These are phyloP conservation scores for Amphibolis antarctica DNA, from an alignment of 106 monocot species.

Conservation along the genomic window DNA sequence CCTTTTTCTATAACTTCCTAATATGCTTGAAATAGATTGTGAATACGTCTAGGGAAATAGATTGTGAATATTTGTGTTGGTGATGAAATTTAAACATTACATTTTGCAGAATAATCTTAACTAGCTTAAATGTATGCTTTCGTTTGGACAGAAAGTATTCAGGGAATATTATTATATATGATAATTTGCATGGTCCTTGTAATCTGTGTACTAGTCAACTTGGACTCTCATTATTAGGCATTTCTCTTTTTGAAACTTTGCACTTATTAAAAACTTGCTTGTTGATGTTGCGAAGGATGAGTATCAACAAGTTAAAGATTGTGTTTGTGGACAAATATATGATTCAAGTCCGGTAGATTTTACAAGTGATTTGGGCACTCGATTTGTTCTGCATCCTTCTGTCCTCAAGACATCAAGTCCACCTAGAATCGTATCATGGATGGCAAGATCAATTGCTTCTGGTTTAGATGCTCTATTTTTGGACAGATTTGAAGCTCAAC, in stretches of 20 bases:
- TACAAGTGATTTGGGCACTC: slow-evolving; percentile 61
- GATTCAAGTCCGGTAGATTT: slow-evolving; percentile 88
- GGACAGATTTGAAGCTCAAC: slow-evolving; percentile 63
- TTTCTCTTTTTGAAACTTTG: not conserved
- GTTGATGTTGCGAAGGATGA: slow-evolving; percentile 44
- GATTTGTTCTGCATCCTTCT: slow-evolving; percentile 48
- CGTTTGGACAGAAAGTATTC: no score
- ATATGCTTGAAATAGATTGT: no score
- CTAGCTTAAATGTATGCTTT: no score
- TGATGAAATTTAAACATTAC: no score
- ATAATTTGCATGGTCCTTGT: not conserved
- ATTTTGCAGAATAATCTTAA: no score
- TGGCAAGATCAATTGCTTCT: slow-evolving; percentile 54
- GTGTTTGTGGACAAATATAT: slow-evolving; percentile 78
- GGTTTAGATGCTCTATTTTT: slow-evolving; percentile 55
- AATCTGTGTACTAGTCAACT: not conserved
- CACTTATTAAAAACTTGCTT: not conserved
- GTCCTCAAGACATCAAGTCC: slow-evolving; percentile 27
- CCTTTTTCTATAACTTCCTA: no score
- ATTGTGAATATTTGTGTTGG: no score
- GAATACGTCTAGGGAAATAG: no score
- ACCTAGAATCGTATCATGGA: slow-evolving; percentile 58
- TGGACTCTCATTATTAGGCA: not conserved
- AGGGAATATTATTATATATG: not conserved
- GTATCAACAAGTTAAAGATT: slow-evolving; percentile 43